Evolutionary conservation across 768 basidiomycete genomes (phyloP).

Genomic region (Agaricus sinodeliciosus): DNA sequence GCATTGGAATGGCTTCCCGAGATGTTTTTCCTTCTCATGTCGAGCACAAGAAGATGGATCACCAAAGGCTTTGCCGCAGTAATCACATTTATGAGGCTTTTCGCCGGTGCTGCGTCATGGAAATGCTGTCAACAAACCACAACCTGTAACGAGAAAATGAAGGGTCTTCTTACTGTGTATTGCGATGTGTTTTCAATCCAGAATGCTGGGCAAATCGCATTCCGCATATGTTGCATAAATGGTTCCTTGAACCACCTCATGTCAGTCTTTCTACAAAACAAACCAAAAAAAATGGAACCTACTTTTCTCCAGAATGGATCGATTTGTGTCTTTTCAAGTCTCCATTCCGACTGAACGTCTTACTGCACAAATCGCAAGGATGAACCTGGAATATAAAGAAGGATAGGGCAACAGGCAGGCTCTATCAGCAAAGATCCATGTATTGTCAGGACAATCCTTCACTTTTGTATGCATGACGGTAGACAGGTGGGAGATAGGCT

Average conservation of each 20-base stretch:
- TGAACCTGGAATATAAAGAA: conserved; percentile 3
- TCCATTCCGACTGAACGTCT: conserved; percentile 46
- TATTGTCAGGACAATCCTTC: too few relatives aligned
- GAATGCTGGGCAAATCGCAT: conserved; percentile 55
- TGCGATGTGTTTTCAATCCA: conserved; percentile 56
- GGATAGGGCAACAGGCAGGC: too few relatives aligned
- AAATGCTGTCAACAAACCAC: not conserved
- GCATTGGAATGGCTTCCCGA: conserved; percentile 38
- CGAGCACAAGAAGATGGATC: conserved; percentile 68
- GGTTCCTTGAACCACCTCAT: conserved; percentile 32
- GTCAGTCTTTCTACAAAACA: not conserved
- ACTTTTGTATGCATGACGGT: too few relatives aligned
- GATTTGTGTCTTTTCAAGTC: conserved; percentile 54
- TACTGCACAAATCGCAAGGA: conserved; percentile 39
- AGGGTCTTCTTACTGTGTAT: conserved; percentile 50
- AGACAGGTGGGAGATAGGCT: too few relatives aligned
- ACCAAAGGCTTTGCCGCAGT: conserved; percentile 47
- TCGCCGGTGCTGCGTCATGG: conserved; percentile 33
- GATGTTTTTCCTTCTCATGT: conserved; percentile 57
- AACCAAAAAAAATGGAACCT: conserved; percentile 13
- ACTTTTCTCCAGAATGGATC: conserved; percentile 49
- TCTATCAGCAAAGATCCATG: not conserved
- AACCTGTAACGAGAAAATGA: not conserved
- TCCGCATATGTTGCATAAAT: conserved; percentile 43
- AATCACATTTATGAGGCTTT: conserved; percentile 47